Evolutionary conservation across 352 stramenopile genomes (phyloP).

Genomic region (Phytophthora multivora): DNA sequence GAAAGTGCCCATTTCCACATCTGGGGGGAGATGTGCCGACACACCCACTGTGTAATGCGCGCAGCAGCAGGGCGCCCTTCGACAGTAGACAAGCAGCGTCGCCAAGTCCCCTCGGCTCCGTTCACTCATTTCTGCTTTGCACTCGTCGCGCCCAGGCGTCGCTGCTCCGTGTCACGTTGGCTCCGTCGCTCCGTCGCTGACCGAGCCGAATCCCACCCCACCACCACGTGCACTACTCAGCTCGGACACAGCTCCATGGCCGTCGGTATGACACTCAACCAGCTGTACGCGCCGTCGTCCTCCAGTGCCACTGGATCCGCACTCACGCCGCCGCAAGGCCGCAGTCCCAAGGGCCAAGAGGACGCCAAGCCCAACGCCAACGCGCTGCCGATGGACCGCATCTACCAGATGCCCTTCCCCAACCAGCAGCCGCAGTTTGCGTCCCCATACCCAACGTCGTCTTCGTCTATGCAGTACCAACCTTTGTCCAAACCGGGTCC

Average conservation of each 20-base stretch:
- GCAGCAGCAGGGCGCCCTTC: constrained; percentile 10
- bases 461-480: constrained; percentile 26
- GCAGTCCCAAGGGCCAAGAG: constrained; percentile 27
- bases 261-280: constrained; percentile 75
- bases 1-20: constrained; percentile 6
- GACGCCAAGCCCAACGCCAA: constrained; percentile 11
- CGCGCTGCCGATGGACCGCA: constrained; percentile 21
- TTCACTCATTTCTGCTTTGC: constrained; percentile 31
- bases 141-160: constrained; percentile 11
- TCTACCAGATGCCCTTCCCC: constrained; percentile 39
- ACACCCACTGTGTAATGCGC: constrained; percentile 11
- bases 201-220: constrained; percentile 20
- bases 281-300: constrained; percentile 62
- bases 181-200: constrained; percentile 17
- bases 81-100: constrained; percentile 12
- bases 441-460: constrained; percentile 19
- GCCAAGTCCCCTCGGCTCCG: constrained; percentile 2
- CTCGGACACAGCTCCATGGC: constrained; percentile 38
- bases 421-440: constrained; percentile 24
- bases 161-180: constrained; percentile 26
- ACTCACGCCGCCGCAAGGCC: constrained; percentile 31
- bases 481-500: constrained; percentile 26
- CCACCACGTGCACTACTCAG: constrained; percentile 13
- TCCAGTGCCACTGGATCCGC: constrained; percentile 7
- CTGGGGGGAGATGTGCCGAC: constrained; percentile 1